Conservation (phyloP, 192 early-diverging fungal genomes). For the Coemansia sp. region DNA sequence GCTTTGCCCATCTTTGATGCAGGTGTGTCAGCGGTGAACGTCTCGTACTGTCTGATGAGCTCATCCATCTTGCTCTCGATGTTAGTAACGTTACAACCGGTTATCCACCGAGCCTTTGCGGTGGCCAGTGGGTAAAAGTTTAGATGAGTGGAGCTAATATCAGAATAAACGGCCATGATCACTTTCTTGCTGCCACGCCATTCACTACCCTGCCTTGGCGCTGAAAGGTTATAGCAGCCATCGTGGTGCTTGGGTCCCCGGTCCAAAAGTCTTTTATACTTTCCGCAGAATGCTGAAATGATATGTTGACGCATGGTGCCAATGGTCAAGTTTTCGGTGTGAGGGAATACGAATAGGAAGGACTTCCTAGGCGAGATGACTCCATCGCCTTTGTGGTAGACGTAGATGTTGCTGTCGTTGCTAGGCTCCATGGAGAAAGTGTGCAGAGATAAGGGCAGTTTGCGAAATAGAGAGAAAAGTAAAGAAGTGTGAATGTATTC, state of each 20-base stretch:
- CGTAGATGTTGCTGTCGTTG: not conserved
- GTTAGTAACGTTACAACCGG: not conserved
- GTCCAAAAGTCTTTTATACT: not conserved
- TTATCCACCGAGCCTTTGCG: not conserved
- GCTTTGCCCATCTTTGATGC: not conserved
- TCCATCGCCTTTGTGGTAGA: not conserved
- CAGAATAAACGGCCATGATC: not conserved
- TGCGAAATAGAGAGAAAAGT: not conserved
- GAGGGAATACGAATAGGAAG: not conserved
- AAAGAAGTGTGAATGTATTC: not conserved
- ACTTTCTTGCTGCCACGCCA: not conserved
- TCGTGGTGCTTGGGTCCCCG: not conserved
- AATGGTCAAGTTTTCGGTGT: not conserved
- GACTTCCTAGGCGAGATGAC: not conserved
- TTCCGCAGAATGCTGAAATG: not conserved
- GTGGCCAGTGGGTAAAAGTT: not conserved
- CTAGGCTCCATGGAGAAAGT: not conserved
- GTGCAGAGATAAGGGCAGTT: not conserved
- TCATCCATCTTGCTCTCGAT: not conserved
- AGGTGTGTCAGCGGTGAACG: not conserved
- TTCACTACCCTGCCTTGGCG: not conserved
- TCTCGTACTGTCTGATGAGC: not conserved
- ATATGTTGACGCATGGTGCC: not conserved
- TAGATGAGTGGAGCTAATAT: not conserved
- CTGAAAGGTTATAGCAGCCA: not conserved